These are phyloP conservation scores for Auriculariales sp. DNA, from an alignment of 768 basidiomycete genomes.

Conservation along the genomic window DNA sequence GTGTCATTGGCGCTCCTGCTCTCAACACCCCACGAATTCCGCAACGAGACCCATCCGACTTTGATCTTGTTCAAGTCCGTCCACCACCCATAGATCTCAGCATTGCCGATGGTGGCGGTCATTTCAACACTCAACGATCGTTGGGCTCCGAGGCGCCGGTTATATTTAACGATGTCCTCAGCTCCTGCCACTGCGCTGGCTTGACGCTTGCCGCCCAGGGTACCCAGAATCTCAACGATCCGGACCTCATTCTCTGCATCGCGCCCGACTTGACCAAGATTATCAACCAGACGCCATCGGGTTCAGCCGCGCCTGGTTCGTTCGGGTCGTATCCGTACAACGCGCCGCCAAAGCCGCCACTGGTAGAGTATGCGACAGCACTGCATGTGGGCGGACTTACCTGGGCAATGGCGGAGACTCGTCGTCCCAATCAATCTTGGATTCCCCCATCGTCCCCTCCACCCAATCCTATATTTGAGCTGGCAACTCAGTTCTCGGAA, in stretches of 20 bases:
- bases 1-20: constrained; percentile 16
- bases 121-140: background rate
- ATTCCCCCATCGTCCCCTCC: constrained; percentile 22
- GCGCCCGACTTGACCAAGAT: constrained; percentile 65
- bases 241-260: constrained; percentile 60
- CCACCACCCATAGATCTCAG: constrained; percentile 16
- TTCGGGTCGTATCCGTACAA: constrained; percentile 23
- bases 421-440: constrained; percentile 27
- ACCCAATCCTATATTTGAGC: constrained; percentile 57
- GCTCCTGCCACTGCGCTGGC: constrained; percentile 51
- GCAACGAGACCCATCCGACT: constrained; percentile 18
- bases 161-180: constrained; percentile 10
- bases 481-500: constrained; percentile 69
- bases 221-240: constrained; percentile 50
- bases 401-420: constrained; percentile 57
- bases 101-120: constrained; percentile 13
- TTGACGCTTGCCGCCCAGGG: constrained; percentile 56
- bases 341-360: constrained; percentile 37
- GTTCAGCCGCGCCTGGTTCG: constrained; percentile 25
- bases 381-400: constrained; percentile 71
- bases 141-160: background rate
- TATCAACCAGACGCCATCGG: constrained; percentile 19
- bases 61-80: background rate
- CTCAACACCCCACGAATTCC: constrained; percentile 66
- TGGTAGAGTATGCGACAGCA: constrained; percentile 65